A percentile compares a stretch with the other conserved stretches of the same genome.
phyloP scores from a whole-genome alignment of 169 alveolate species.

The Sarcocystis neurona region DNA sequence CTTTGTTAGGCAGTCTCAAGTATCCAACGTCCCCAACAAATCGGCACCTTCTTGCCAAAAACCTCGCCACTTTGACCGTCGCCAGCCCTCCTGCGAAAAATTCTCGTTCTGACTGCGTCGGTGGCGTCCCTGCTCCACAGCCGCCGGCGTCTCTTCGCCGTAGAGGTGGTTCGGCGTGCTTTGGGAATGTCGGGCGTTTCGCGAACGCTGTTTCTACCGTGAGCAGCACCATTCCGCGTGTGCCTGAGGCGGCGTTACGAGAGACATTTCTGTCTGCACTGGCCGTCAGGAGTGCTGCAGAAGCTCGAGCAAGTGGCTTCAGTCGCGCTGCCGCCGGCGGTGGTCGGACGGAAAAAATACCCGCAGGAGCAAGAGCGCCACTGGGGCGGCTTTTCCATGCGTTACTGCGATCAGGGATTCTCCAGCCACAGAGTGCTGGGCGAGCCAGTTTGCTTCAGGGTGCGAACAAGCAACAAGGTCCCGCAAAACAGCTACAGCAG shows the following conservation, averaged over 20 bases:
- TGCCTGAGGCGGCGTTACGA: too few species aligned
- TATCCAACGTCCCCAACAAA: too few species aligned
- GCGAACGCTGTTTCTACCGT: too few species aligned
- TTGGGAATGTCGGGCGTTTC: too few species aligned
- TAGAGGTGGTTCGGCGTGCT: too few species aligned
- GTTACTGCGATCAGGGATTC: background rate
- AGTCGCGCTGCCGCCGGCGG: background rate
- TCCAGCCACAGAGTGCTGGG: background rate
- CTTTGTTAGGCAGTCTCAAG: too few species aligned
- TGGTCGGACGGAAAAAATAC: background rate
- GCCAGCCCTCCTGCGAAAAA: background rate
- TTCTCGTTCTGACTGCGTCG: background rate
- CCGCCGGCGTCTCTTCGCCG: too few species aligned
- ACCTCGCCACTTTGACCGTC: too few species aligned
- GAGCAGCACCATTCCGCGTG: too few species aligned
- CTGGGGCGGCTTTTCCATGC: constrained; percentile 13
- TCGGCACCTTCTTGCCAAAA: too few species aligned
- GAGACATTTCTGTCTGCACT: too few species aligned
- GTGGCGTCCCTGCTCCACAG: background rate
- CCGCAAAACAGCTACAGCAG: background rate
- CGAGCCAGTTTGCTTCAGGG: background rate
- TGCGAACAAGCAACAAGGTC: background rate
- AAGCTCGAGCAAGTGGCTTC: background rate
- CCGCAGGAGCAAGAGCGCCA: background rate
- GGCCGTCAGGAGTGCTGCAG: background rate